phyloP scores from a whole-genome alignment of 2,329 filamentous ascomycete genomes.

The Colletotrichum sublineola region DNA sequence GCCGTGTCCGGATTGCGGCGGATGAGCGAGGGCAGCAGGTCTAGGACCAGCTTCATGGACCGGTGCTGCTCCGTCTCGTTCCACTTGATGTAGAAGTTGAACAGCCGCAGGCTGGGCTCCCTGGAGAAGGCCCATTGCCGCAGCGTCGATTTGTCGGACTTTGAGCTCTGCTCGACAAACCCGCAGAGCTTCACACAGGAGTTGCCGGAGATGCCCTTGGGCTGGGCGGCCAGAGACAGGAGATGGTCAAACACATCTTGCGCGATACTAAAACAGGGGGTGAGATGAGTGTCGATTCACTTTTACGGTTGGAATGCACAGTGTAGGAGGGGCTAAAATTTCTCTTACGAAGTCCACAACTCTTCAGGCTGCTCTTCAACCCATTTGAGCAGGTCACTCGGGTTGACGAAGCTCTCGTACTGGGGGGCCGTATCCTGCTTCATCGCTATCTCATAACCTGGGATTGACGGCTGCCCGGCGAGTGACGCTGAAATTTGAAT shows the following conservation, averaged over 20 bases:
- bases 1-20: constrained; percentile 61
- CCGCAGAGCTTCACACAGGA: constrained; percentile 72
- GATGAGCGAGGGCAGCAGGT: constrained; percentile 67
- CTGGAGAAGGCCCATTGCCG: constrained; percentile 65
- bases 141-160: constrained; percentile 59
- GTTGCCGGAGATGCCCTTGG: constrained; percentile 68
- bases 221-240: constrained; percentile 63
- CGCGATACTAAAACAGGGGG: constrained; percentile 48
- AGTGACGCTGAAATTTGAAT: constrained; percentile 25
- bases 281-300: background rate
- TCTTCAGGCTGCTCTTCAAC: constrained; percentile 56
- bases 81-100: constrained; percentile 76
- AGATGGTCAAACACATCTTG: constrained; percentile 62
- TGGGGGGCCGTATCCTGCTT: constrained; percentile 37
- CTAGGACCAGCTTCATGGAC: constrained; percentile 73
- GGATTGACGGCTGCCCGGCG: constrained; percentile 30
- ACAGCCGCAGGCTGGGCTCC: constrained; percentile 63
- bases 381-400: constrained; percentile 56
- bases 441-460: constrained; percentile 37
- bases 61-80: constrained; percentile 75
- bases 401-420: constrained; percentile 50
- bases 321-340: constrained; percentile 40
- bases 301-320: background rate
- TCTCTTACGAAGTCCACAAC: constrained; percentile 54
- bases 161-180: constrained; percentile 71